Evolutionary conservation across 345 rosid genomes (phyloP).

Genomic region (Lepidium sativum): DNA sequence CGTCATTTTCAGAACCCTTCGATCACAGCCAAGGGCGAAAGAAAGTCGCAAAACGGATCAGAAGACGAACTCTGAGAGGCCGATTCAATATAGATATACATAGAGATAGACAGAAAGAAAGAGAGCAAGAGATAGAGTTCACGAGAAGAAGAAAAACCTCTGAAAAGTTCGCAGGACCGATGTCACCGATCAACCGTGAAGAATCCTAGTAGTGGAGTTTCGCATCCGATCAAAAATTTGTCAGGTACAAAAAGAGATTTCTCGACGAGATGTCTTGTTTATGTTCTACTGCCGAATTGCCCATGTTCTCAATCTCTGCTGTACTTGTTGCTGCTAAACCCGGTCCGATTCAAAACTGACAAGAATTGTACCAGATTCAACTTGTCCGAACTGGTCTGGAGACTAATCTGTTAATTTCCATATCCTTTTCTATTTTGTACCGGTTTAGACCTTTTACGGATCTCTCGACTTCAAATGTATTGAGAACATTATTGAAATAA

Average conservation of each 20-base stretch:
- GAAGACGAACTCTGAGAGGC: background rate
- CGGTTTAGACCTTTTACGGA: background rate
- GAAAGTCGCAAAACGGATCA: background rate
- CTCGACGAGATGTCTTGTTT: conserved; percentile 2
- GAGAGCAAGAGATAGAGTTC: background rate
- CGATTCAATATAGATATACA: background rate
- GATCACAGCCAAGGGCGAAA: background rate
- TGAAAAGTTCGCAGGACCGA: background rate
- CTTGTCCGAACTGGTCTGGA: background rate
- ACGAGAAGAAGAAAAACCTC: background rate
- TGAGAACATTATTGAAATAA: background rate
- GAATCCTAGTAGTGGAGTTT: background rate
- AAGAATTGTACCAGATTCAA: background rate
- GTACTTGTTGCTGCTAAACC: conserved; percentile 21
- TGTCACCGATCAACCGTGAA: conserved; percentile 13
- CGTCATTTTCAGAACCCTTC: conserved; percentile 33
- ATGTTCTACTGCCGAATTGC: background rate
- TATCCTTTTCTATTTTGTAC: background rate
- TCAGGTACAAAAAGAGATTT: background rate
- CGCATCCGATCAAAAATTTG: conserved; percentile 3
- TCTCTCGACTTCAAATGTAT: background rate
- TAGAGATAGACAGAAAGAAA: background rate
- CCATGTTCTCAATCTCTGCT: conserved; percentile 18
- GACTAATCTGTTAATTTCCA: background rate
- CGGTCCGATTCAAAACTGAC: conserved; percentile 1